Evolutionary conservation across 2,329 filamentous ascomycete species (phyloP), one percentile per base, ranked within the genome.

Genomic region (Aspergillus aculeatus): DNA sequence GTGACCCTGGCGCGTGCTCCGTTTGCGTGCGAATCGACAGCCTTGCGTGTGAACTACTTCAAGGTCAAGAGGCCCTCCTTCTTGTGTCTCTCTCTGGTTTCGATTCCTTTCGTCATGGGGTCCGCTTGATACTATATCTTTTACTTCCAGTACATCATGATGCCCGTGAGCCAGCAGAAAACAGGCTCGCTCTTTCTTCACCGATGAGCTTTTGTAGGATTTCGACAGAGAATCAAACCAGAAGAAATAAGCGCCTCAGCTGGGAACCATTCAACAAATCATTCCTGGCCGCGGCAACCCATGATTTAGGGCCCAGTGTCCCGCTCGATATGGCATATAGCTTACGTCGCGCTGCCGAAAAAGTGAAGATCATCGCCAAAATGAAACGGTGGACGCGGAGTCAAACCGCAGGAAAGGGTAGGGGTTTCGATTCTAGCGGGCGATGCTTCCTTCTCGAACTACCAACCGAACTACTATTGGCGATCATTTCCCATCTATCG

Each of bases 391-490:
- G 71, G 70, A 56, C 66, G n/a, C 59, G 62, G 24, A 64, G 54
- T 50, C 65, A 65, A 32, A 53, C 49, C 47, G 56, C 56, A 23
- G 49, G 58, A 54, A 57, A 68, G 54, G 48, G 51, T 35, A 35
- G 48, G 61, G 60, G 64, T 49, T 64, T 63, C 12, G 58, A 59
- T 23, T 59, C 64, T 21, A 14, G 56, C 1, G 54, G 59, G 14
- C 69, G 70, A 53, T 75, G 72, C 59, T 66, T 70, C 60, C 67
- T 77, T 2, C 67, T 75, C 50, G 74, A 75, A 61, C 63, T 77
- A 19, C 75, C 75, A 24, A 76, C 73, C 9, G 75, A 77, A 62
- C 55, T 77, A 50, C 61, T 77, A 14, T 62, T 75, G 21, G 72
- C 76, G 58, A 76, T 77, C 52, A 64, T 69, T 19, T 75, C 74